Percentiles rank a stretch among this genome's conserved stretches.
Conservation (phyloP, 345 rosid species). For the Eucalyptus pauciflora region DNA sequence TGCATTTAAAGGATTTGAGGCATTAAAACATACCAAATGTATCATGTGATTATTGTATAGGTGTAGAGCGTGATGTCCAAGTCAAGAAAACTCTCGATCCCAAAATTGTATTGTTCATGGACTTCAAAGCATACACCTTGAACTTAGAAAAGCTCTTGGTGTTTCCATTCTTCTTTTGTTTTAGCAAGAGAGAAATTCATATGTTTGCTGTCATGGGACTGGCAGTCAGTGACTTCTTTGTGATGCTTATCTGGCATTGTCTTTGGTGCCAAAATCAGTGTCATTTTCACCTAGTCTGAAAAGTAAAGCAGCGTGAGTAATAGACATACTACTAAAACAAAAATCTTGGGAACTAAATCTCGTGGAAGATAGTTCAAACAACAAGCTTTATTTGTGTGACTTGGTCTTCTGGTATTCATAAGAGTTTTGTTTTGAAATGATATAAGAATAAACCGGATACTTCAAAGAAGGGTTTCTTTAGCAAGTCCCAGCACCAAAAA, state of each 20-base stretch:
- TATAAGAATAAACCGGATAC: too few species aligned
- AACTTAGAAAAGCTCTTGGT: conserved; percentile 26
- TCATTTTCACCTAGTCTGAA: too few species aligned
- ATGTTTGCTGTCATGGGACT: conserved; percentile 33
- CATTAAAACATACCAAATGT: conserved; percentile 55
- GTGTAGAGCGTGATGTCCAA: conserved; percentile 60
- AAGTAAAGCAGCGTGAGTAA: too few species aligned
- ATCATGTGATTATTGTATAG: conserved; percentile 61
- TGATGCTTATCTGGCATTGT: conserved; percentile 35
- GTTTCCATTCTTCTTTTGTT: conserved; percentile 44
- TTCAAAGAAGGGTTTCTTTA: too few species aligned
- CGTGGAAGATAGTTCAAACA: too few species aligned
- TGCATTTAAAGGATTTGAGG: too few species aligned
- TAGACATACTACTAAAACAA: too few species aligned
- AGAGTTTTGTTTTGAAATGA: too few species aligned
- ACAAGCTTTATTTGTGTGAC: too few species aligned
- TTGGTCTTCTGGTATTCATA: too few species aligned
- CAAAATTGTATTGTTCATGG: conserved; percentile 40
- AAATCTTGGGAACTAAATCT: too few species aligned
- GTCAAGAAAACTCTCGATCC: conserved; percentile 46
- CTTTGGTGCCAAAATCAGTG: conserved; percentile 65
- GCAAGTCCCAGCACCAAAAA: too few species aligned
- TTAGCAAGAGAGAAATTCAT: conserved; percentile 49
- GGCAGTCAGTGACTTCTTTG: conserved; percentile 32
- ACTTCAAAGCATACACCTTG: conserved; percentile 42